Conservation (phyloP, 2,329 filamentous ascomycete species). For the Colletotrichum navitas region DNA sequence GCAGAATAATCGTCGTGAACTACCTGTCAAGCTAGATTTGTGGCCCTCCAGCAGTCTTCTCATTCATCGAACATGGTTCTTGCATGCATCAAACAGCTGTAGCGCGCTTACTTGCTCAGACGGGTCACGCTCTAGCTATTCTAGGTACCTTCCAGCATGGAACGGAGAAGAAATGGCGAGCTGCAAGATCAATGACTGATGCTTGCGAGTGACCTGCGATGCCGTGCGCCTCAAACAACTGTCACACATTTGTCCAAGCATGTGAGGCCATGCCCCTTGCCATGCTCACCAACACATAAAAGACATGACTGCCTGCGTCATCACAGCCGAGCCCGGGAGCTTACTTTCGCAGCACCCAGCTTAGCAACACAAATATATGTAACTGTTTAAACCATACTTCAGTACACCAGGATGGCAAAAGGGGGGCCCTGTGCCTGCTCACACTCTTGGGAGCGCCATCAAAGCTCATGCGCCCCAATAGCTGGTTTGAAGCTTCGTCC, state of each 20-base stretch:
- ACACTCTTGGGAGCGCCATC: neutral
- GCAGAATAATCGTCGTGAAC: neutral
- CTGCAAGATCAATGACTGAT: neutral
- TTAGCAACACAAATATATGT: neutral
- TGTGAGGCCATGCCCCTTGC: neutral
- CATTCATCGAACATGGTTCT: neutral
- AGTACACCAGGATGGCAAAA: neutral
- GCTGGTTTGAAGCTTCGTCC: neutral
- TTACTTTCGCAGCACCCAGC: neutral
- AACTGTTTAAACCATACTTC: neutral
- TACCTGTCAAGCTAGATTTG: neutral
- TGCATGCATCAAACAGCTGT: neutral
- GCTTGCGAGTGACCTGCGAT: neutral
- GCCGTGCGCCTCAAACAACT: neutral
- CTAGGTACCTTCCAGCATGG: neutral
- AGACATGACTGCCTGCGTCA: neutral
- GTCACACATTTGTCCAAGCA: constrained; percentile 5
- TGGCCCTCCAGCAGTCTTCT: neutral
- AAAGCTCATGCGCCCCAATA: neutral
- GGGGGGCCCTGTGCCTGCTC: neutral
- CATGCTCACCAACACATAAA: neutral
- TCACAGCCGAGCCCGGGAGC: neutral
- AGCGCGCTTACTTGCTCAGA: constrained; percentile 16
- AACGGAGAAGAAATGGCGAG: neutral
- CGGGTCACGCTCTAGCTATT: constrained; percentile 1